A percentile compares a stretch with the other conserved stretches of the same genome.
Evolutionary conservation across 345 rosid species (phyloP).

Genomic region (Moricandia moricandioides): DNA sequence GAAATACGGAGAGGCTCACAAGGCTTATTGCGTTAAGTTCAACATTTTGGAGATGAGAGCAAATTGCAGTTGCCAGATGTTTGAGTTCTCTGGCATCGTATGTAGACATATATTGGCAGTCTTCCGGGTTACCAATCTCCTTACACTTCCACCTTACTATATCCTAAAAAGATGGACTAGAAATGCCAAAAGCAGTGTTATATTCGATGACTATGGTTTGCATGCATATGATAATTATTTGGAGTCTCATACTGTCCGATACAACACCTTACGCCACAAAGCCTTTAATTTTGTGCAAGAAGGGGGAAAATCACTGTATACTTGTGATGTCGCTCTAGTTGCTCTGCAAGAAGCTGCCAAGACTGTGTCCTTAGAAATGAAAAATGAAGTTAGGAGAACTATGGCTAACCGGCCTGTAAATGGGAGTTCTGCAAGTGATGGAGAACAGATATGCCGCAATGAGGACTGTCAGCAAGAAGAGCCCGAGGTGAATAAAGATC

Average conservation of each 20-base stretch:
- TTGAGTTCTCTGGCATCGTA: conserved; percentile 62
- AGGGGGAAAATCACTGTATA: conserved; percentile 45
- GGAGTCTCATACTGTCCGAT: conserved; percentile 61
- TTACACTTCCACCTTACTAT: conserved; percentile 61
- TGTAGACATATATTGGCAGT: conserved; percentile 65
- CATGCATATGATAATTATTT: conserved; percentile 43
- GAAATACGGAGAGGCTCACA: conserved; percentile 61
- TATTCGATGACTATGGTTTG: conserved; percentile 45
- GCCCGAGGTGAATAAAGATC: conserved; percentile 38
- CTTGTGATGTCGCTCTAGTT: conserved; percentile 45
- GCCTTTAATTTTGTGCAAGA: conserved; percentile 61
- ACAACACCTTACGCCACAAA: conserved; percentile 58
- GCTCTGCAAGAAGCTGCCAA: conserved; percentile 60
- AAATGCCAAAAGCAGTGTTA: conserved; percentile 56
- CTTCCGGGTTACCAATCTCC: conserved; percentile 63
- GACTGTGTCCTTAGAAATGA: conserved; percentile 44
- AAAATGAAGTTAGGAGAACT: conserved; percentile 36
- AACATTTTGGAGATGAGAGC: conserved; percentile 60
- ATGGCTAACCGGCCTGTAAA: conserved; percentile 30
- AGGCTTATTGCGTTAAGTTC: conserved; percentile 51
- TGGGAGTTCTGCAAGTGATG: conserved; percentile 25
- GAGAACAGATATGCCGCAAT: conserved; percentile 16
- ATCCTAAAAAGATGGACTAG: conserved; percentile 60
- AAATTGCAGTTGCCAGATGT: conserved; percentile 66
- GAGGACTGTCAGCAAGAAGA: conserved; percentile 30